Base-by-base conservation (phyloP, 2,329 filamentous ascomycete species). In the Phaeoacremonium minimum region DNA sequence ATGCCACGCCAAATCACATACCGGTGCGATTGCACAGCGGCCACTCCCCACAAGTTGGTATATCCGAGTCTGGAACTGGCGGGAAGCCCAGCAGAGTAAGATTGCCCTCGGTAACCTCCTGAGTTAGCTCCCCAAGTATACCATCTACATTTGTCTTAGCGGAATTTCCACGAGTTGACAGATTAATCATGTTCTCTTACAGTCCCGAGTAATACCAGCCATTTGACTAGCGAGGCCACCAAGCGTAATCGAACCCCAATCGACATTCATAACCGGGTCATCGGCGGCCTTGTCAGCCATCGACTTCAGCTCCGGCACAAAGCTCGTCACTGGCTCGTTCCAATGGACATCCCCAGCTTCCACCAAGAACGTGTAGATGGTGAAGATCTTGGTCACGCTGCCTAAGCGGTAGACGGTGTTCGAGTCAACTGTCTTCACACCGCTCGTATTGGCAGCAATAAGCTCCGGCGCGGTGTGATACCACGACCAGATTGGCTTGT, bases 341-440 rank as follows among this genome's bases (percentile, higher is more conserved):
- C 61, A 69, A 19, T 55, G 47, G 13, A 45, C 40, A 36, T 65
- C 59, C 2, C 67, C 64, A n/a, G 54, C 52, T 38, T 65, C 56
- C 12, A 56, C 52, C 14, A 71, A 51, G 41, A 63, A 64, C 6
- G 56, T 56, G 35, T 63, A 66, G 3, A 69, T 55, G 4, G 60
- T 65, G 41, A 67, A 58, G 6, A 69, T 46, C 46, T 73, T 72
- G 8, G 65, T 65, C 9, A 71, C 48, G 42, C 67, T 71, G 12
- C 55, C 62, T 4, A 66, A 47, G 3, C 58, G 52, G 44, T 62
- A 74, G 15, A 64, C 49, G 1, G 52, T 63, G 33, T 67, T 44
- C 5, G 40, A 30, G 22, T 53, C 43, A 5, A 62, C 48, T 33
- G 43, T 31, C 15, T 45, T 40, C 6, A 57, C 54, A 4, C 54